Evolutionary conservation across 129 eudicot genomes (phyloP).

Genomic region (Glebionis coronaria): DNA sequence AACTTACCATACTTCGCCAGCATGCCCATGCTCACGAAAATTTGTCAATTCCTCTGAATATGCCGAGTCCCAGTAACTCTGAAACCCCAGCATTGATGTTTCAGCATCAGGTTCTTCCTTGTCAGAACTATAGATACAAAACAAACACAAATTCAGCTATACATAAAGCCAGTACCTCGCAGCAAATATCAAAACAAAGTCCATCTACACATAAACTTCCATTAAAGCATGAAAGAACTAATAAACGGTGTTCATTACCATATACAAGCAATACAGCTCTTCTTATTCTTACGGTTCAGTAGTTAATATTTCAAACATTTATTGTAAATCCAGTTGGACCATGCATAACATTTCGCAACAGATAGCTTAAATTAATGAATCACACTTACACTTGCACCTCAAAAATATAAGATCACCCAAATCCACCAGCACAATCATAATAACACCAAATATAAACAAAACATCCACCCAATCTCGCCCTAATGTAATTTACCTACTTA

Average conservation of each 20-base stretch:
- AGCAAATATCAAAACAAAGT: constrained; percentile 2
- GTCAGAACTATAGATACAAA: constrained; percentile 70
- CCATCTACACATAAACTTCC: background rate
- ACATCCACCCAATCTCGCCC: constrained; percentile 6
- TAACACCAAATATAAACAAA: constrained; percentile 10
- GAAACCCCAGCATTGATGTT: constrained; percentile 95
- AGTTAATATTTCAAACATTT: background rate
- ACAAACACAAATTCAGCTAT: constrained; percentile 13
- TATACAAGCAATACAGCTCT: constrained; percentile 9
- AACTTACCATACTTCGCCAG: constrained; percentile 96
- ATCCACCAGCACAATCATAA: constrained; percentile 1
- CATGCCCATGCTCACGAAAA: constrained; percentile 94
- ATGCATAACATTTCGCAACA: background rate
- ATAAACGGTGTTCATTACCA: background rate
- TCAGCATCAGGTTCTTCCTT: constrained; percentile 97
- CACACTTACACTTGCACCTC: too few relatives aligned
- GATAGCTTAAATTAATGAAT: background rate
- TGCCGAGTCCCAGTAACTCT: constrained; percentile 93
- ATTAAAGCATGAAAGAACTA: constrained; percentile 3
- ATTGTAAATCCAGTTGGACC: constrained; percentile 9
- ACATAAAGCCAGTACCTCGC: background rate
- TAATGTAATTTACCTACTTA: background rate
- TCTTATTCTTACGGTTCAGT: background rate
- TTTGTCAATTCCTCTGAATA: constrained; percentile 89
- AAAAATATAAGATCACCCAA: background rate